Percentiles rank a stretch among this genome's conserved stretches.
phyloP scores from a whole-genome alignment of 2,329 filamentous ascomycete species.

The Stagonosporopsis vannaccii region DNA sequence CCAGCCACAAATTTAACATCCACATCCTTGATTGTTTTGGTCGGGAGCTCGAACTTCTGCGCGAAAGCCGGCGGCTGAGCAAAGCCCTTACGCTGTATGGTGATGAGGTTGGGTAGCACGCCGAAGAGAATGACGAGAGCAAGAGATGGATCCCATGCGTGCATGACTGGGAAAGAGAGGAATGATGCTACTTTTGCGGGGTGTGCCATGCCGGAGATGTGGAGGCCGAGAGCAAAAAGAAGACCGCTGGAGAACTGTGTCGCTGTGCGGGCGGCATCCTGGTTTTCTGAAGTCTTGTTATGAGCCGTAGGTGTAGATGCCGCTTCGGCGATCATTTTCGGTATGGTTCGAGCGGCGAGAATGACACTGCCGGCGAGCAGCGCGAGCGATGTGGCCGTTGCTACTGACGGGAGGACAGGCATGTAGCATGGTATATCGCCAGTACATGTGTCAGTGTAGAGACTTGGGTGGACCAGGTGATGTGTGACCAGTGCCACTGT shows the following conservation, averaged over 20 bases:
- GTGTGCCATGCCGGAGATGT: conserved; percentile 61
- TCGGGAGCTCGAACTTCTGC: conserved; percentile 54
- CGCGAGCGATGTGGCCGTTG: conserved; percentile 41
- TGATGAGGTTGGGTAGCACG: conserved; percentile 55
- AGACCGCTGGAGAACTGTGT: conserved; percentile 57
- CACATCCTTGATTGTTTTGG: conserved; percentile 55
- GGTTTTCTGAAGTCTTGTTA: neutral
- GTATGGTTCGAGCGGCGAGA: conserved; percentile 30
- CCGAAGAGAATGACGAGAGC: conserved; percentile 59
- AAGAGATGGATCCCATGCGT: conserved; percentile 60
- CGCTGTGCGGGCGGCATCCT: conserved; percentile 38
- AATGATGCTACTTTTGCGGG: conserved; percentile 60
- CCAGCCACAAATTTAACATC: conserved; percentile 59
- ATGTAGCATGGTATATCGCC: conserved; percentile 55
- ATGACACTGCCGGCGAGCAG: conserved; percentile 45
- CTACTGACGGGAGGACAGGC: conserved; percentile 51
- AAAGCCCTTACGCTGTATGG: conserved; percentile 35
- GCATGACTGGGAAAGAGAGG: conserved; percentile 53
- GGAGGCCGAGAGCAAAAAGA: conserved; percentile 60
- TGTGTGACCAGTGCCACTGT: conserved; percentile 43
- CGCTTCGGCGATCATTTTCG: conserved; percentile 27
- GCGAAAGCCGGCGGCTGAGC: conserved; percentile 52
- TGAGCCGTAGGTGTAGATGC: conserved; percentile 1
- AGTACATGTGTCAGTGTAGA: conserved; percentile 51
- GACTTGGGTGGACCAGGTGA: conserved; percentile 51